These are phyloP conservation scores for Paramarasmius palmivorus DNA, from an alignment of 1,284 basidiomycete species.

Conservation along the genomic window DNA sequence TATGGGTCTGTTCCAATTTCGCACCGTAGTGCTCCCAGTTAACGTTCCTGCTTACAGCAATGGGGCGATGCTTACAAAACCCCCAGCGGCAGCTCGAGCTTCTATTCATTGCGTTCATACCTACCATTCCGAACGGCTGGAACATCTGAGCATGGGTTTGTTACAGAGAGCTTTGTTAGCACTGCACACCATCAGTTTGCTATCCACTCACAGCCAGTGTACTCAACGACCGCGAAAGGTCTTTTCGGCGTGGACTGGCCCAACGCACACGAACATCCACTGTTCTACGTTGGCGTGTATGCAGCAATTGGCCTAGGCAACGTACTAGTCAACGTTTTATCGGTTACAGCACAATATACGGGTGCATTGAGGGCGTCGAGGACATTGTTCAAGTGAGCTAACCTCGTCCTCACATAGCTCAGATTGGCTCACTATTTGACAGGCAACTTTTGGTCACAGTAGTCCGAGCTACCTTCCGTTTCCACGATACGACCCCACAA, in stretches of 20 bases:
- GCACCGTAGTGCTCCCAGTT: neutral
- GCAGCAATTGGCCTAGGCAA: constrained; percentile 52
- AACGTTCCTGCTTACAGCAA: constrained; percentile 30
- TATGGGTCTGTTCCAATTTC: constrained; percentile 48
- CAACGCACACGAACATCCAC: constrained; percentile 51
- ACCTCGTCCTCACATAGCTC: neutral
- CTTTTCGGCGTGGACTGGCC: constrained; percentile 33
- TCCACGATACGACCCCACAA: constrained; percentile 47
- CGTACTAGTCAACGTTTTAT: constrained; percentile 45
- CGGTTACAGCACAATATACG: constrained; percentile 56
- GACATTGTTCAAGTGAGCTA: constrained; percentile 50
- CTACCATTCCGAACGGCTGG: constrained; percentile 6
- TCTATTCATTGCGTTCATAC: neutral
- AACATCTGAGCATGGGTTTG: constrained; percentile 35
- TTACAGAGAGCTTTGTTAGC: constrained; percentile 39
- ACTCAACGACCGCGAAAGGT: constrained; percentile 16
- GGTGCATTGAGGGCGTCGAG: constrained; percentile 63
- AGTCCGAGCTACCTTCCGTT: constrained; percentile 57
- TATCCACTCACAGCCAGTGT: constrained; percentile 21
- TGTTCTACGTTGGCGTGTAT: constrained; percentile 67
- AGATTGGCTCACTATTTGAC: neutral
- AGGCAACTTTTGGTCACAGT: constrained; percentile 53
- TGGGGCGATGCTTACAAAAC: constrained; percentile 65
- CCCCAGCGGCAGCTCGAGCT: neutral
- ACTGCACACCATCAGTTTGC: constrained; percentile 31